Percentiles rank a stretch among this genome's conserved stretches.
Evolutionary conservation across 2,329 filamentous ascomycete genomes (phyloP).

Genomic region (Sarocladiaceae sp.): DNA sequence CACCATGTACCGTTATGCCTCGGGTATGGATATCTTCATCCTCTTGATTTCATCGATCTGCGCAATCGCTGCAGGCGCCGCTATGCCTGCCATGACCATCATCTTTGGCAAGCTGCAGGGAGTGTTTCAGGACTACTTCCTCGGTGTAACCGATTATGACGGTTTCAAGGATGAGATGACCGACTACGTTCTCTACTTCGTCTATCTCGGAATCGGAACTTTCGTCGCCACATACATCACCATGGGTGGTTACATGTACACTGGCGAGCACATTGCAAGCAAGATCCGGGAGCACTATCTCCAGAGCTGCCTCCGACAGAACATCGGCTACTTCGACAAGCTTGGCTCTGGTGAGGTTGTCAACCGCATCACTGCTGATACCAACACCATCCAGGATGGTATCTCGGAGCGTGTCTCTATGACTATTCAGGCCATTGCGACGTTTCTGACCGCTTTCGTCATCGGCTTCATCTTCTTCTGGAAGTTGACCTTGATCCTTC

Average conservation of each 20-base stretch:
- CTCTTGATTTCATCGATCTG: slow-evolving; percentile 54
- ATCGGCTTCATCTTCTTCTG: slow-evolving; percentile 27
- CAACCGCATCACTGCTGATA: slow-evolving; percentile 33
- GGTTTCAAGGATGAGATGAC: slow-evolving; percentile 55
- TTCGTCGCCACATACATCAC: slow-evolving; percentile 21
- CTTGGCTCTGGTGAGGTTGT: slow-evolving; percentile 27
- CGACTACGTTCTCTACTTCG: slow-evolving; percentile 45
- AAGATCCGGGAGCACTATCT: slow-evolving; percentile 38
- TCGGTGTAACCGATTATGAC: slow-evolving; percentile 34
- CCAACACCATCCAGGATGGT: slow-evolving; percentile 27
- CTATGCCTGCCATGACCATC: slow-evolving; percentile 73
- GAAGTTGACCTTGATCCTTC: slow-evolving; percentile 29
- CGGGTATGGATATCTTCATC: slow-evolving; percentile 57
- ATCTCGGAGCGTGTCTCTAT: slow-evolving; percentile 25
- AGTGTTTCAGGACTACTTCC: slow-evolving; percentile 61
- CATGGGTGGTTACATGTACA: slow-evolving; percentile 32
- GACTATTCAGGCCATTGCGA: slow-evolving; percentile 25
- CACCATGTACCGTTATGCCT: slow-evolving; percentile 65
- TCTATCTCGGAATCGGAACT: slow-evolving; percentile 19
- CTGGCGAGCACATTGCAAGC: slow-evolving; percentile 38
- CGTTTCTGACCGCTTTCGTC: slow-evolving; percentile 25
- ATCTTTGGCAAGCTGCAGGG: slow-evolving; percentile 72
- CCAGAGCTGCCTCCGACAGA: slow-evolving; percentile 36
- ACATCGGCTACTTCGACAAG: slow-evolving; percentile 37
- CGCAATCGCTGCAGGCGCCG: slow-evolving; percentile 68